phyloP scores from a whole-genome alignment of 2,329 filamentous ascomycete genomes.

The Fusarium algeriense region DNA sequence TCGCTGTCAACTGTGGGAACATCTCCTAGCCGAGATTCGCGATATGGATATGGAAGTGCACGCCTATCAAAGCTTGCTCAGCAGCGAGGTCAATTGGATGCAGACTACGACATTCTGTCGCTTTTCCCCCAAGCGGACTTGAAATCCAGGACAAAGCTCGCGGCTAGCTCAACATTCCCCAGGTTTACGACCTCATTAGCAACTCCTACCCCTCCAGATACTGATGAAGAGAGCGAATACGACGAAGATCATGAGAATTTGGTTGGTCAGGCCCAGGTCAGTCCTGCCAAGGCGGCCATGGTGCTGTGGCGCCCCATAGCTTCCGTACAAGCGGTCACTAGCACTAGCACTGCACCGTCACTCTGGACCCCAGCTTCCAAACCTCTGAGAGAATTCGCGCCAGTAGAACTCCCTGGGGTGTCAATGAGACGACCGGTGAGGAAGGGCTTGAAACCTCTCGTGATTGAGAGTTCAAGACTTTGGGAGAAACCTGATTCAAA shows the following conservation, averaged over 20 bases:
- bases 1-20: constrained; percentile 62
- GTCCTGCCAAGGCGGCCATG: constrained; percentile 36
- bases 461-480: constrained; percentile 40
- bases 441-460: constrained; percentile 31
- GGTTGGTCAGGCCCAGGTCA: constrained; percentile 24
- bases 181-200: constrained; percentile 25
- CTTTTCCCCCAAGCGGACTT: constrained; percentile 32
- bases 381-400: constrained; percentile 16
- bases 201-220: constrained; percentile 65
- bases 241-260: constrained; percentile 38
- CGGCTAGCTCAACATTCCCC: constrained; percentile 31
- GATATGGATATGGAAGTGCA: constrained; percentile 35
- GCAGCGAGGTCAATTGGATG: constrained; percentile 32
- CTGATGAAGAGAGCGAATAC: constrained; percentile 58
- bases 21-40: constrained; percentile 42
- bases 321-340: constrained; percentile 21
- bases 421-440: constrained; percentile 15
- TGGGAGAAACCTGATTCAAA: constrained; percentile 36
- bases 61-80: constrained; percentile 27
- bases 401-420: constrained; percentile 17
- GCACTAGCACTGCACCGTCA: constrained; percentile 21
- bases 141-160: constrained; percentile 22
- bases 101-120: constrained; percentile 32
- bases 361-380: constrained; percentile 43
- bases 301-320: constrained; percentile 40